Base-by-base conservation (phyloP, 1,139 yeast genomes). In the Martiniozyma asiatica region DNA sequence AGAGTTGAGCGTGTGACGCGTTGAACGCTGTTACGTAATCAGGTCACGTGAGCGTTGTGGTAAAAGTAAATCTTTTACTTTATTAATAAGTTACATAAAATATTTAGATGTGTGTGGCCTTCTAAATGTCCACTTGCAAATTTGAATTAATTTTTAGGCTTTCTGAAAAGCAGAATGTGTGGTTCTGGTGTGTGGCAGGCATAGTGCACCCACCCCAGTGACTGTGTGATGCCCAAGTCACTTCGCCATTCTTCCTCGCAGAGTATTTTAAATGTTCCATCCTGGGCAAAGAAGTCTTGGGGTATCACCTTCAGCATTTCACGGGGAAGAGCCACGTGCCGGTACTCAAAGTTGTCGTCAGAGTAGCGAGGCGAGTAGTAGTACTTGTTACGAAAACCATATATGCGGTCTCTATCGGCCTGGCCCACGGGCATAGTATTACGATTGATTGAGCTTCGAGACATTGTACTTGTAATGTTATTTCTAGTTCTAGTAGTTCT, bases 101-200 rank as follows among this genome's bases (percentile, higher is more conserved):
- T n/a, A n/a, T n/a, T n/a, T n/a, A n/a, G n/a, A n/a, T n/a, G n/a
- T n/a, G n/a, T n/a, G n/a, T n/a, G n/a, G n/a, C n/a, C n/a, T n/a
- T n/a, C n/a, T n/a, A n/a, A n/a, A n/a, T n/a, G n/a, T n/a, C n/a
- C n/a, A n/a, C n/a, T n/a, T n/a, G n/a, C n/a, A n/a, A n/a, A n/a
- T n/a, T n/a, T n/a, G n/a, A n/a, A n/a, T n/a, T 26, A 36, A 56
- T 59, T 34, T 28, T 45, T 48, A 14, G 77, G 69, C 47, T 84
- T 63, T 53, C 87, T 89, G 63, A 92, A 92, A 41, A 92, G 64
- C 39, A 92, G 61, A 39, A 92, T 89, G 52, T 92, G 98, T 17
- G 99, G 99, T 55, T 92, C 99, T 21, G 98, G 99, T 0, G 96
- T 79, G 56, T 92, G 99, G 31, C 95, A 87, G 50, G 89, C 99